Conservation (phyloP, 176 grass and related monocot genomes). For the Elaeis guineensis region DNA sequence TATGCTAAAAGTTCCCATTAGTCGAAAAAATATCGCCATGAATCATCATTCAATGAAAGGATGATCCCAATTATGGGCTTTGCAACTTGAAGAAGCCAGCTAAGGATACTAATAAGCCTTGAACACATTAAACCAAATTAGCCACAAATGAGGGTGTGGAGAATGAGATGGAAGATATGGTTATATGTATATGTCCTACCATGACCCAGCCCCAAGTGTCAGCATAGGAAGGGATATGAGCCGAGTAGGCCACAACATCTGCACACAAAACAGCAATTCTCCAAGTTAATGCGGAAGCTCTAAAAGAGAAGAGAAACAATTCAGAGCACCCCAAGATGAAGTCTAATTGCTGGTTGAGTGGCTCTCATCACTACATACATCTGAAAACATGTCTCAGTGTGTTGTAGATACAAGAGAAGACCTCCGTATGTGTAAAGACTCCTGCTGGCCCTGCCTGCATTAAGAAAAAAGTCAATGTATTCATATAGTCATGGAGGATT, state of each 20-base stretch:
- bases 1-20: too few species aligned
- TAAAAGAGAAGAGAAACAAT: background rate
- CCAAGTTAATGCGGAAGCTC: background rate
- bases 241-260: slow-evolving; percentile 18
- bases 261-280: background rate
- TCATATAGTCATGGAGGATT: too few species aligned
- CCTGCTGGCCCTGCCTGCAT: background rate
- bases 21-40: too few species aligned
- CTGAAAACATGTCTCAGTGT: background rate
- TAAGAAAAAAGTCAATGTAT: background rate
- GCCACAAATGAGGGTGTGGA: too few species aligned
- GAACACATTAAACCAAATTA: too few species aligned
- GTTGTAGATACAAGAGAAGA: background rate
- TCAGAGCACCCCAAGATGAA: too few species aligned
- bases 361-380: background rate
- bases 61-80: too few species aligned
- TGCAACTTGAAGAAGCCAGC: too few species aligned
- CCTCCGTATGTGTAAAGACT: background rate
- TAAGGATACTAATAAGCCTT: too few species aligned
- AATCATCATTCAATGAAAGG: too few species aligned
- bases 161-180: too few species aligned
- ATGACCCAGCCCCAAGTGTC: slow-evolving; percentile 19
- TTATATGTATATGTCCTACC: background rate
- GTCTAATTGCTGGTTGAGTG: too few species aligned
- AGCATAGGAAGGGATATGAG: slow-evolving; percentile 9